Evolutionary conservation across 805 yeast species (phyloP).

Genomic region (Isabelozyma heimii): DNA sequence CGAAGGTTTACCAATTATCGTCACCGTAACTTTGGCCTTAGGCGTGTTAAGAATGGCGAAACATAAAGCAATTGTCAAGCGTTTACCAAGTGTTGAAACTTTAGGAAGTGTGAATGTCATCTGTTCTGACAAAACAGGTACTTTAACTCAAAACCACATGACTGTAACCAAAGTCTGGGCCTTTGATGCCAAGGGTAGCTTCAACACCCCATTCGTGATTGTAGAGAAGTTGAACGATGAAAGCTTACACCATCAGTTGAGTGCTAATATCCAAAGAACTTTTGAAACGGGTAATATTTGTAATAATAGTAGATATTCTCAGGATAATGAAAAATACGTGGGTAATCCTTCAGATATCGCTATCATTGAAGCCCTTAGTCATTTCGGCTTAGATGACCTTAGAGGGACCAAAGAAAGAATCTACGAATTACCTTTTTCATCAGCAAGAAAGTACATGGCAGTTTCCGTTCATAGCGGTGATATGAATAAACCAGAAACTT

Average conservation of each 20-base stretch:
- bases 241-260: conserved; percentile 41
- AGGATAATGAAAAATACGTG: conserved; percentile 64
- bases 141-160: conserved; percentile 88
- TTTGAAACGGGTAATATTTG: conserved; percentile 70
- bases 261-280: conserved; percentile 53
- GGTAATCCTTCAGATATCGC: conserved; percentile 98
- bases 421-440: conserved; percentile 81
- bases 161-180: conserved; percentile 85
- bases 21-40: conserved; percentile 92
- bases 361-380: conserved; percentile 66
- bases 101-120: conserved; percentile 92
- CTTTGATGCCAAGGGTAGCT: conserved; percentile 48
- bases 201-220: conserved; percentile 38
- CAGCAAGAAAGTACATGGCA: conserved; percentile 89
- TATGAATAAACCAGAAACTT: conserved; percentile 52
- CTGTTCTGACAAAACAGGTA: conserved; percentile 53
- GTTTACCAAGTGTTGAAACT: conserved; percentile 94
- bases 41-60: conserved; percentile 97
- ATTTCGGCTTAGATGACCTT: conserved; percentile 69
- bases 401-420: conserved; percentile 60
- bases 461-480: conserved; percentile 63
- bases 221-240: conserved; percentile 48
- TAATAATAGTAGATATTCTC: conserved; percentile 69
- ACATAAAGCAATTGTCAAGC: conserved; percentile 88
- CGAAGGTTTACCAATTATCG: conserved; percentile 97